phyloP scores from a whole-genome alignment of 768 basidiomycete genomes.

The Cystofilobasidium ferigula region DNA sequence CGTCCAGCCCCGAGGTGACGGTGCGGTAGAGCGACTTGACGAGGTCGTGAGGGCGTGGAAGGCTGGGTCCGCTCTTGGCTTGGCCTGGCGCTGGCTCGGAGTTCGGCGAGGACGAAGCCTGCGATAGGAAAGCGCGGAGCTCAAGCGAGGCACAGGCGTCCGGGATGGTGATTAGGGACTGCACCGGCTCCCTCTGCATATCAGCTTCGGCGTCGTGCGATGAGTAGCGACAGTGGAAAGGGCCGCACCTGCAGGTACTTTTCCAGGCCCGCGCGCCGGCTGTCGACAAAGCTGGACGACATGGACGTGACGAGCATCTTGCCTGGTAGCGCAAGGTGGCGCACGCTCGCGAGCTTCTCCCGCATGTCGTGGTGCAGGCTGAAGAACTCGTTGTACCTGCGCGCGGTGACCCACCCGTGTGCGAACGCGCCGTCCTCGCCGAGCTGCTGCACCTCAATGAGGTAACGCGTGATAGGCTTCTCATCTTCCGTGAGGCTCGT shows the following conservation, averaged over 20 bases:
- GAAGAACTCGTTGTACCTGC: constrained; percentile 90
- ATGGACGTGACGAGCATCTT: constrained; percentile 84
- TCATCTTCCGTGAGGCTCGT: constrained; percentile 67
- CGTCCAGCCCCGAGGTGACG: constrained; percentile 88
- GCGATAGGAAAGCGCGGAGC: constrained; percentile 71
- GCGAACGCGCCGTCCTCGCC: constrained; percentile 57
- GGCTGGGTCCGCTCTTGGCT: neutral
- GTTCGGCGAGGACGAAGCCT: constrained; percentile 34
- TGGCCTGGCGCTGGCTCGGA: constrained; percentile 4
- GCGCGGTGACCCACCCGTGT: constrained; percentile 84
- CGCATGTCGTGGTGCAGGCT: constrained; percentile 74
- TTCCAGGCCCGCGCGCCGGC: constrained; percentile 64
- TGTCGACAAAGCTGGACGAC: constrained; percentile 77
- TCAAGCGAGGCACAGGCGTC: constrained; percentile 39
- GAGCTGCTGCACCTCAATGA: constrained; percentile 82
- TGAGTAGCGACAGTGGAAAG: neutral
- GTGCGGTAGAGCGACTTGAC: constrained; percentile 82
- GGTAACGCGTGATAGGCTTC: constrained; percentile 80
- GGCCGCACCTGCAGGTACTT: constrained; percentile 70
- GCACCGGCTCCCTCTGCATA: neutral
- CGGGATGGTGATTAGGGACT: constrained; percentile 17
- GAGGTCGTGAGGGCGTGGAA: constrained; percentile 45
- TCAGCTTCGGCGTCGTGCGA: neutral
- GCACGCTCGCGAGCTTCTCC: constrained; percentile 53
- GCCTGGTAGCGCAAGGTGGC: constrained; percentile 75